phyloP scores from a whole-genome alignment of 257 asterid genomes.

The Jaltomata sinuosa region DNA sequence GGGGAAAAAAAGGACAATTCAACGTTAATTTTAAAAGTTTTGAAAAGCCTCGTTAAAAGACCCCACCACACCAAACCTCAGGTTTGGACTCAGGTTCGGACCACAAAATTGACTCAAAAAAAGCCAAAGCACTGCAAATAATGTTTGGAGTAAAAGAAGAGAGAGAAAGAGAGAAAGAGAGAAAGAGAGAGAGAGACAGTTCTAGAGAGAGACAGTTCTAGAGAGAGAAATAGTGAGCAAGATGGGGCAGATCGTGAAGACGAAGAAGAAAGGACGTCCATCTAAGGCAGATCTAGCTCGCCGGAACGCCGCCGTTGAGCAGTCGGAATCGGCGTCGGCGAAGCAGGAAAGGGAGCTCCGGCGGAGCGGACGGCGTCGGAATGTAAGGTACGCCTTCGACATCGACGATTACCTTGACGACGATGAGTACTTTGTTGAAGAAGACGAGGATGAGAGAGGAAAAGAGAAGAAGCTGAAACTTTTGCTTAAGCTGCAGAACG shows the following conservation, averaged over 20 bases:
- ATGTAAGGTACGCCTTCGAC: slow-evolving; percentile 79
- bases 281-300: slow-evolving; percentile 57
- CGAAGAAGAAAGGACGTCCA: slow-evolving; percentile 93
- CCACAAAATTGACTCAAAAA: slow-evolving; percentile 13
- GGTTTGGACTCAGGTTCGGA: slow-evolving; percentile 44
- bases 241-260: slow-evolving; percentile 93
- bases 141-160: slow-evolving; percentile 57
- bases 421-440: slow-evolving; percentile 48
- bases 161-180: slow-evolving; percentile 35
- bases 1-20: not conserved
- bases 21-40: not conserved
- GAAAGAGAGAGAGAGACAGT: slow-evolving; percentile 30
- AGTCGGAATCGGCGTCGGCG: slow-evolving; percentile 6
- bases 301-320: slow-evolving; percentile 9
- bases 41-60: not conserved
- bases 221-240: slow-evolving; percentile 27
- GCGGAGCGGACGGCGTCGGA: slow-evolving; percentile 86
- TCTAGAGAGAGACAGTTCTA: slow-evolving; percentile 19
- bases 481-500: slow-evolving; percentile 45
- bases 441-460: slow-evolving; percentile 52
- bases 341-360: slow-evolving; percentile 51
- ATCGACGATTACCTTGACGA: slow-evolving; percentile 95
- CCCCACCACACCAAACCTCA: slow-evolving; percentile 30
- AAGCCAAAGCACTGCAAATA: slow-evolving; percentile 35
- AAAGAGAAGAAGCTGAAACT: slow-evolving; percentile 76